These are phyloP conservation scores for Nakaseomyces uthaithaninus DNA, from an alignment of 1,139 yeast genomes.

Conservation along the genomic window DNA sequence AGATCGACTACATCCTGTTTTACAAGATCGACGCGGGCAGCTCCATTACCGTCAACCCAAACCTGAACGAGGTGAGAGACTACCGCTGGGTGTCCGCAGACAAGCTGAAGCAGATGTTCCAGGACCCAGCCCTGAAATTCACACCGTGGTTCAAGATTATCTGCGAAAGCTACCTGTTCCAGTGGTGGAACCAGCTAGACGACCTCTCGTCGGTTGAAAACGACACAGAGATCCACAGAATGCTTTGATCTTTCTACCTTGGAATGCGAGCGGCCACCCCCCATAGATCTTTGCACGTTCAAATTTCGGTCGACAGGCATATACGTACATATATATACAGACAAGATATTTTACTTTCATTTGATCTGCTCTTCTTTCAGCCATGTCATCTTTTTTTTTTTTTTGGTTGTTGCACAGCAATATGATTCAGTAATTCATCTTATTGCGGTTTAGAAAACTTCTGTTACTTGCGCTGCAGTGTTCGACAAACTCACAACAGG, in stretches of 20 bases:
- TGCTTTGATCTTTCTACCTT: conserved; percentile 12
- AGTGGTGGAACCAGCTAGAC: conserved; percentile 86
- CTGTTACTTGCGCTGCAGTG: too few relatives aligned
- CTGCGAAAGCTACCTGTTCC: conserved; percentile 80
- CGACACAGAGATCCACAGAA: conserved; percentile 30
- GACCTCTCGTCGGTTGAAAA: conserved; percentile 33
- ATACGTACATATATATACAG: too few relatives aligned
- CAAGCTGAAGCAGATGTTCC: conserved; percentile 69
- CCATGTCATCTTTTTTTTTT: too few relatives aligned
- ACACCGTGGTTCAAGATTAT: conserved; percentile 98
- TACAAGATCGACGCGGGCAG: conserved; percentile 54
- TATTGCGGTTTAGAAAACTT: too few relatives aligned
- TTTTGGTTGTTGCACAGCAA: too few relatives aligned
- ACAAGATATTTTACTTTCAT: too few relatives aligned
- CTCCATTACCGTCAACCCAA: conserved; percentile 39
- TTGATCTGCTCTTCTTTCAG: too few relatives aligned
- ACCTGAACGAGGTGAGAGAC: conserved; percentile 80
- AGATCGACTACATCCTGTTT: conserved; percentile 86
- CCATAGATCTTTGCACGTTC: too few relatives aligned
- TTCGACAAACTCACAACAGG: too few relatives aligned
- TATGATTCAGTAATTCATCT: too few relatives aligned
- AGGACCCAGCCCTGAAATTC: conserved; percentile 53
- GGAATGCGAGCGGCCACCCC: too few relatives aligned
- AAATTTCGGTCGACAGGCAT: too few relatives aligned
- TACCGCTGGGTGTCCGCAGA: conserved; percentile 60